Conservation (phyloP, 2,329 filamentous ascomycete species). For the Colletotrichum tamarilloi region DNA sequence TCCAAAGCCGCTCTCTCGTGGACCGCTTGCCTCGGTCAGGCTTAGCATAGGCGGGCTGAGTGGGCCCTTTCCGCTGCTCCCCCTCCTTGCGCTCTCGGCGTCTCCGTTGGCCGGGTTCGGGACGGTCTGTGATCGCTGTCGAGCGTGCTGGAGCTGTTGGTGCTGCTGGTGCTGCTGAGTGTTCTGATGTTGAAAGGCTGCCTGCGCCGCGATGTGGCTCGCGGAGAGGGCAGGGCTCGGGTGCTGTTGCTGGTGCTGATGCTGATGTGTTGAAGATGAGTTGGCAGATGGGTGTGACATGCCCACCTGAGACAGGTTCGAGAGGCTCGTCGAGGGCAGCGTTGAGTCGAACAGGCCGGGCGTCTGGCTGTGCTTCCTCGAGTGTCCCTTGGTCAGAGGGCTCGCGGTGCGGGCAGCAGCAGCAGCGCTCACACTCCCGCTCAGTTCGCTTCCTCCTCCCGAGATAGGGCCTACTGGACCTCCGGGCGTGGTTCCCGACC, state of each 20-base stretch:
- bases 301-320: conserved; percentile 64
- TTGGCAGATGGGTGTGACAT: conserved; percentile 55
- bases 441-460: conserved; percentile 24
- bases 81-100: conserved; percentile 48
- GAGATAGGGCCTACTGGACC: conserved; percentile 1
- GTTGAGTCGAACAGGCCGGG: conserved; percentile 83
- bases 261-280: conserved; percentile 21
- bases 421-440: conserved; percentile 37
- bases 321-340: conserved; percentile 70
- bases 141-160: conserved; percentile 62
- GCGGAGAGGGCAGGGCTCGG: conserved; percentile 60
- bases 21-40: conserved; percentile 73
- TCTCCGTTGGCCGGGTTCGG: conserved; percentile 57
- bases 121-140: conserved; percentile 81
- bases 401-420: conserved; percentile 40
- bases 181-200: conserved; percentile 74
- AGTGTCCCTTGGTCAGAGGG: conserved; percentile 56
- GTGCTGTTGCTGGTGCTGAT: conserved; percentile 27
- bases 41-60: conserved; percentile 72
- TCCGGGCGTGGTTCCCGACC: conserved; percentile 35
- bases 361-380: conserved; percentile 76
- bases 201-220: conserved; percentile 85
- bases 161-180: conserved; percentile 43
- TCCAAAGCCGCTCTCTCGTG: conserved; percentile 66
- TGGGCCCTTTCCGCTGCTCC: conserved; percentile 59